Percentiles rank a stretch among this genome's conserved stretches.
Conservation (phyloP, 345 rosid species). For the Eucalyptus rudis region DNA sequence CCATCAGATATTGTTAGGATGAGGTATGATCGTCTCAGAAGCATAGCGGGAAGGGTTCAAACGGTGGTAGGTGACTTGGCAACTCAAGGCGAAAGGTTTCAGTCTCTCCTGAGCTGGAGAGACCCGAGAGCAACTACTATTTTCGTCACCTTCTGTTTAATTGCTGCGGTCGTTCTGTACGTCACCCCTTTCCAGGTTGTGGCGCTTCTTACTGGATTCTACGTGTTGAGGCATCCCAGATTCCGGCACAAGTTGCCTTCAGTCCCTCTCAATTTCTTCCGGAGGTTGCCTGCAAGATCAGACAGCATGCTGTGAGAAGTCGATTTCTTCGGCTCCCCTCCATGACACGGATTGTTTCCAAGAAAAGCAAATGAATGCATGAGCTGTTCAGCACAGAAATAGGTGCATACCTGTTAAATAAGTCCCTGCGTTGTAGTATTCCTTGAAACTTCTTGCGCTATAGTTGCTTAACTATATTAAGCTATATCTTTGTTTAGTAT, state of each 20-base stretch:
- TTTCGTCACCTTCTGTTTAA: constrained; percentile 69
- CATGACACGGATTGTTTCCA: neutral
- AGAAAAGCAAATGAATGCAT: neutral
- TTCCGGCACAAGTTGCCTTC: constrained; percentile 85
- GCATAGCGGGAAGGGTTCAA: constrained; percentile 88
- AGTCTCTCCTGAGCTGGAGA: constrained; percentile 84
- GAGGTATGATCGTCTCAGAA: constrained; percentile 88
- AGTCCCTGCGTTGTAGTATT: neutral
- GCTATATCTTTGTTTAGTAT: neutral
- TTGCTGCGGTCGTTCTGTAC: constrained; percentile 71
- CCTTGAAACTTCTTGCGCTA: neutral
- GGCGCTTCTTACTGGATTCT: constrained; percentile 54
- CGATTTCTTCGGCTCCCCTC: neutral
- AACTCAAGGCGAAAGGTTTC: constrained; percentile 87
- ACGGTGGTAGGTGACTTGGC: constrained; percentile 95
- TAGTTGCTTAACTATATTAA: neutral
- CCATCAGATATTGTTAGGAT: constrained; percentile 64
- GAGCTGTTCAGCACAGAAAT: neutral
- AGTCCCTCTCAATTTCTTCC: constrained; percentile 76
- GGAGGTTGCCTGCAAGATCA: constrained; percentile 95
- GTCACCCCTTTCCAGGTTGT: constrained; percentile 89
- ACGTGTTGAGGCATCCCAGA: constrained; percentile 84
- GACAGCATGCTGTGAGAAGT: constrained; percentile 67
- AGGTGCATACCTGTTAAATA: neutral
- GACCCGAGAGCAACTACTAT: constrained; percentile 96